Conservation (phyloP, 331 rosid species). For the Quercus tomentella region DNA sequence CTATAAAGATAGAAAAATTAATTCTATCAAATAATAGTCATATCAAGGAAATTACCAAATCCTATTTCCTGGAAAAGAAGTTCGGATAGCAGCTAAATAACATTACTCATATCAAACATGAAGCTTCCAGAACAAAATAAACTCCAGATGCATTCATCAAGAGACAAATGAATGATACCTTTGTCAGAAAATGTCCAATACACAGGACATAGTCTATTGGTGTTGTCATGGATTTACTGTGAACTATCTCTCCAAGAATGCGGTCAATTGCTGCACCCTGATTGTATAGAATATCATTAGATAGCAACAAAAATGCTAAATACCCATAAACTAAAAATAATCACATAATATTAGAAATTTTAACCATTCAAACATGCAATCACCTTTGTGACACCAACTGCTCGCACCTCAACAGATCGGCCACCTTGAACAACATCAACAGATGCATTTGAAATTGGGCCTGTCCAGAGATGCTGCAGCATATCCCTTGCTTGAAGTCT, state of each 20-base stretch:
- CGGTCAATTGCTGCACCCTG: constrained; percentile 99
- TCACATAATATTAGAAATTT: constrained; percentile 4
- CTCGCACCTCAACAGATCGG: constrained; percentile 95
- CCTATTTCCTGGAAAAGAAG: neutral
- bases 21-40: neutral
- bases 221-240: constrained; percentile 84
- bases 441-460: constrained; percentile 93
- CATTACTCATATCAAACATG: constrained; percentile 7
- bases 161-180: constrained; percentile 44
- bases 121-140: neutral
- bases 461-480: constrained; percentile 99
- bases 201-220: constrained; percentile 93
- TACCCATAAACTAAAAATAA: neutral
- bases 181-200: constrained; percentile 88
- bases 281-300: neutral
- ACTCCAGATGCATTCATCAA: neutral
- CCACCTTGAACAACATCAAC: constrained; percentile 98
- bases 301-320: neutral
- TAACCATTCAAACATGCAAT: constrained; percentile 12
- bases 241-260: constrained; percentile 93
- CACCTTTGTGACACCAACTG: constrained; percentile 95
- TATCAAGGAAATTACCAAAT: neutral
- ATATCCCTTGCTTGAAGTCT: constrained; percentile 93
- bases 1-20: neutral
- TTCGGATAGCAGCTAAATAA: neutral